A percentile compares a stretch with the other conserved stretches of the same genome.
These are phyloP conservation scores for Chlorella sp. DNA, from an alignment of 139 green algal genomes.

Conservation along the genomic window DNA sequence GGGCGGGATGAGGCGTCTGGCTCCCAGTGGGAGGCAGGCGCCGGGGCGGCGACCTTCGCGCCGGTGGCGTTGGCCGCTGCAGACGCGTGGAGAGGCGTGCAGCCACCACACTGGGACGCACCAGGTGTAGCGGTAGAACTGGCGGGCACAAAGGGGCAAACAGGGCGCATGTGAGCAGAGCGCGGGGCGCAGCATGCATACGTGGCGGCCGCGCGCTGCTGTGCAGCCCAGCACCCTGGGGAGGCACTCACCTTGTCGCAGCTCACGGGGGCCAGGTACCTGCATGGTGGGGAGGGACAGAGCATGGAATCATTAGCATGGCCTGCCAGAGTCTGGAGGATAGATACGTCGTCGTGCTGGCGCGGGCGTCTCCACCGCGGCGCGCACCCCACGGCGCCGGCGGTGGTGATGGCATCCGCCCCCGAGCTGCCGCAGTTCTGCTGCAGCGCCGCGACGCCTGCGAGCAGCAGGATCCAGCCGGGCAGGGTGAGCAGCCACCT, in stretches of 20 bases:
- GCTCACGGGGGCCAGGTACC: conserved; percentile 19
- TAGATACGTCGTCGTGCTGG: neutral
- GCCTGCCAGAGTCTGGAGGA: neutral
- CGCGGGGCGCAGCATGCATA: neutral
- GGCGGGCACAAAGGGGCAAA: neutral
- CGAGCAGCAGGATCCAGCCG: conserved; percentile 29
- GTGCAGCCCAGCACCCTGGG: neutral
- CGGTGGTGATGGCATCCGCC: neutral
- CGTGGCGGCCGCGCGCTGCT: neutral
- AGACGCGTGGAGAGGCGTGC: too few relatives aligned
- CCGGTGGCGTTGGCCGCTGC: too few relatives aligned
- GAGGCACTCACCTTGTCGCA: conserved; percentile 26
- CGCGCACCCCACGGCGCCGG: neutral
- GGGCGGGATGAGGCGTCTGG: neutral
- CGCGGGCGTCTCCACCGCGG: neutral
- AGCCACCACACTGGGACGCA: too few relatives aligned
- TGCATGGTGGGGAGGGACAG: neutral
- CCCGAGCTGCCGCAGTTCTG: neutral
- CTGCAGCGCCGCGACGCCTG: conserved; percentile 28
- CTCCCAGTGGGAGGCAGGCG: too few relatives aligned
- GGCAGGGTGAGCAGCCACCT: conserved; percentile 15
- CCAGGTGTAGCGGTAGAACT: conserved; percentile 19
- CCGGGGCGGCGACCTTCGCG: too few relatives aligned
- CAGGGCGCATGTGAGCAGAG: neutral
- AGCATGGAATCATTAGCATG: neutral